These are phyloP conservation scores for Yarrowia keelungensis DNA, from an alignment of 805 yeast species.

Conservation along the genomic window DNA sequence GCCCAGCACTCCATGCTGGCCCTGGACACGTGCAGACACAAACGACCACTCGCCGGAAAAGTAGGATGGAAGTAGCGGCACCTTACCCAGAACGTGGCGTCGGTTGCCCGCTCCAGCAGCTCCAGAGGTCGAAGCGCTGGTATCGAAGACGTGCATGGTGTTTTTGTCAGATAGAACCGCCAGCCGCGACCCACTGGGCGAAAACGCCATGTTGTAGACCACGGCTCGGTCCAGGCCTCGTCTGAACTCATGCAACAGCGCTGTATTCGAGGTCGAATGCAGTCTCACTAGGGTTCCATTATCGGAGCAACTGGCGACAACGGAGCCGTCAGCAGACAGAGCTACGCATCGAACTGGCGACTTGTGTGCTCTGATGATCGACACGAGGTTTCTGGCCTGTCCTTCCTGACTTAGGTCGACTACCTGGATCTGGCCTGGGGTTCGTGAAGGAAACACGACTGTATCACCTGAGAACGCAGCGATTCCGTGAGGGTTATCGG, in stretches of 20 bases:
- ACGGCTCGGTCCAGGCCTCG: slow-evolving; percentile 88
- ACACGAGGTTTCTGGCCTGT: slow-evolving; percentile 66
- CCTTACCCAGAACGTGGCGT: slow-evolving; percentile 67
- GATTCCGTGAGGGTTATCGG: slow-evolving; percentile 65
- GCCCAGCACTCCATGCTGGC: slow-evolving; percentile 62
- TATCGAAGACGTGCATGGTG: slow-evolving; percentile 84
- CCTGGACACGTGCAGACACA: slow-evolving; percentile 66
- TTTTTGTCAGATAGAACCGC: slow-evolving; percentile 90
- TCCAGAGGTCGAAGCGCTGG: slow-evolving; percentile 45
- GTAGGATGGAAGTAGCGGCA: slow-evolving; percentile 75
- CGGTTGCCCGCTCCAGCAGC: slow-evolving; percentile 51
- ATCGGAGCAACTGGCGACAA: slow-evolving; percentile 81
- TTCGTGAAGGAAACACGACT: slow-evolving; percentile 79
- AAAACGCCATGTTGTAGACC: slow-evolving; percentile 82
- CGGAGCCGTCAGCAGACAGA: slow-evolving; percentile 65
- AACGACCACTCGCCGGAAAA: slow-evolving; percentile 89
- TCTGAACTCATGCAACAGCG: slow-evolving; percentile 80
- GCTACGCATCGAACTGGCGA: slow-evolving; percentile 68
- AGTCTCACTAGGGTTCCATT: slow-evolving; percentile 82
- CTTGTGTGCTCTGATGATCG: slow-evolving; percentile 80
- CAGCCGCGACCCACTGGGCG: slow-evolving; percentile 73
- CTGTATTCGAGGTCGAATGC: slow-evolving; percentile 71
- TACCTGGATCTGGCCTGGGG: slow-evolving; percentile 78
- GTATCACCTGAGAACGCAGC: slow-evolving; percentile 63
- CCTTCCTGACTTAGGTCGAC: slow-evolving; percentile 70